phyloP scores from a whole-genome alignment of 2,329 filamentous ascomycete genomes.

The Pyrenochaeta sp. region DNA sequence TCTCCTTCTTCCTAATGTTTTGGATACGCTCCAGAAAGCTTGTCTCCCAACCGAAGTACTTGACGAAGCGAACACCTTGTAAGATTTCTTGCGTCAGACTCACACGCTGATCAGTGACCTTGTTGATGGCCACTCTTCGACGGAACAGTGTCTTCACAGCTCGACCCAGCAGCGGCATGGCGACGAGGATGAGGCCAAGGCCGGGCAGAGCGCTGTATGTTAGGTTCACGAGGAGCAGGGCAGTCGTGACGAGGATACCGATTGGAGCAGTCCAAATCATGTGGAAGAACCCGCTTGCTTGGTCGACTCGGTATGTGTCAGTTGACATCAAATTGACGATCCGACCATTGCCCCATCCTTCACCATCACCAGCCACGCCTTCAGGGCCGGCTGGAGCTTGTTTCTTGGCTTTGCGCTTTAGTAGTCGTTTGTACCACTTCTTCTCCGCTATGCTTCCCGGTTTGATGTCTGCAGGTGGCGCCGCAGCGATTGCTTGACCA shows the following conservation, averaged over 20 bases:
- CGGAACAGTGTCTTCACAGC: conserved; percentile 80
- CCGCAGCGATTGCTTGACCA: conserved; percentile 61
- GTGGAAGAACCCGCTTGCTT: conserved; percentile 88
- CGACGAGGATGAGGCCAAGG: conserved; percentile 81
- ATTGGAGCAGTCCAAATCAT: conserved; percentile 89
- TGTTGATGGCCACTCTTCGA: conserved; percentile 84
- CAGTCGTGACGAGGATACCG: conserved; percentile 77
- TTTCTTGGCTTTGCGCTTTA: conserved; percentile 50
- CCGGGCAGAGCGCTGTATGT: conserved; percentile 90
- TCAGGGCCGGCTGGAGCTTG: conserved; percentile 54
- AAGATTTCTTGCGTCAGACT: conserved; percentile 92
- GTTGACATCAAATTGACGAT: conserved; percentile 95
- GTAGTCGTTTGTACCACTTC: conserved; percentile 60
- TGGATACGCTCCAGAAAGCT: conserved; percentile 82
- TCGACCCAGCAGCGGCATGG: conserved; percentile 77
- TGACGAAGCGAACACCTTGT: conserved; percentile 91
- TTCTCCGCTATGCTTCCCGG: conserved; percentile 60
- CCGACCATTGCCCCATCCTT: conserved; percentile 90
- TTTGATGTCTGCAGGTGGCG: conserved; percentile 54
- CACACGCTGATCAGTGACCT: conserved; percentile 91
- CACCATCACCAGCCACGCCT: conserved; percentile 71
- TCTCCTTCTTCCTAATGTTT: conserved; percentile 77
- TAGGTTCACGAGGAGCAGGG: conserved; percentile 84
- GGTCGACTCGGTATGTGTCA: conserved; percentile 91
- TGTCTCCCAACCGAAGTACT: conserved; percentile 95